Evolutionary conservation across 305 asterid species (phyloP), one percentile per base, ranked within the genome.

Genomic region (Ruellia speciosa): DNA sequence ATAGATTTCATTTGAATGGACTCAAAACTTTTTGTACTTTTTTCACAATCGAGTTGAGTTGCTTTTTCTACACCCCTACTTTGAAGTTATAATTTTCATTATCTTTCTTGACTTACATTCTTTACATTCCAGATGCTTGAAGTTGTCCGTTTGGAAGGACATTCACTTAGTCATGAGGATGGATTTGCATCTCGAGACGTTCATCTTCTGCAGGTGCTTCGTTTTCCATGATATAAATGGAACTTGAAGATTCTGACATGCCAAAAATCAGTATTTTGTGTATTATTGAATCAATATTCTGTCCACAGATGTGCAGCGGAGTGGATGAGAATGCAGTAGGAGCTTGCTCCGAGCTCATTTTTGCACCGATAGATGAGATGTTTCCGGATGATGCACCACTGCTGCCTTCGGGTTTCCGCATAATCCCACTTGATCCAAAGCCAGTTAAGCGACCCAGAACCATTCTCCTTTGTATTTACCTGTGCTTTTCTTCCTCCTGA

Each of bases 291-390:
- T 24, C 60, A 48, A 15, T 62, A 31, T 39, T 50, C 2, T 14
- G 34, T 64, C 18, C 43, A 49, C 84, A 85, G 95, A 70, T 86
- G 83, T 83, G 95, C 65, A 77, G 78, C 11, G 95, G 95, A 49
- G 66, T 81, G 58, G 95, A 85, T 67, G 92, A 85, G 68, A 71
- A 76, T 63, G 78, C 86, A 2, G 70, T 78, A 11, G 92, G 92
- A 48, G 84, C 92, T 40, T 81, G 92, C 74, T 79, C 92, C 5
- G 92, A 85, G 67, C 88, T 85, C 4, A 70, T 85, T 52, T 85
- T 82, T 73, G 90, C 94, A 63, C 90, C 94, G 61, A 85, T 82
- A 9, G 88, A 85, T 66, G 94, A 85, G 63, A 82, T 78, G 84
- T 85, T 82, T 66, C 88, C 86, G 17, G 94, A 85, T 59, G 88